These are phyloP conservation scores for Sindora glabra DNA, from an alignment of 306 rosid species.

Conservation along the genomic window DNA sequence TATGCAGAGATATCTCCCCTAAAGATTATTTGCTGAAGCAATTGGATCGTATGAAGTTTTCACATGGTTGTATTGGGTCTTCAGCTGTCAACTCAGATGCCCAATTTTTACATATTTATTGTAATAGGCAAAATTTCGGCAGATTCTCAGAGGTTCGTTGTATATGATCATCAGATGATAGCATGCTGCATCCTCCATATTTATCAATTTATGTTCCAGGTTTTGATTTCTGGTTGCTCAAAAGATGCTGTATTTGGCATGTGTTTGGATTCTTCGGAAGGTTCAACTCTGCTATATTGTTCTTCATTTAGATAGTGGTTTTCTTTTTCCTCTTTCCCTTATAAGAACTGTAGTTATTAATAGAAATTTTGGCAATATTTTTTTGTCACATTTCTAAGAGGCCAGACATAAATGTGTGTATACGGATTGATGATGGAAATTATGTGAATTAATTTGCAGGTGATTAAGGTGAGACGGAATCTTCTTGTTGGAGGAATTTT, in stretches of 20 bases:
- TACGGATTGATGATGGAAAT: slow-evolving; percentile 2
- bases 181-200: slow-evolving; percentile 1
- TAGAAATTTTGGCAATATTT: not conserved
- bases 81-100: slow-evolving; percentile 36
- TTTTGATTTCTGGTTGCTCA: not conserved
- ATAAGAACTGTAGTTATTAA: not conserved
- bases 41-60: slow-evolving; percentile 55
- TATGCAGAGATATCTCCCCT: slow-evolving; percentile 17
- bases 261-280: not conserved
- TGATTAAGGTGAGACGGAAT: slow-evolving; percentile 22
- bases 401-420: not conserved
- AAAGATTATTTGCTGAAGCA: slow-evolving; percentile 30
- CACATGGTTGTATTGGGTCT: slow-evolving; percentile 38
- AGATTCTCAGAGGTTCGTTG: slow-evolving; percentile 31
- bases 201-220: not conserved
- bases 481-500: slow-evolving; percentile 15
- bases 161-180: not conserved
- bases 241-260: not conserved
- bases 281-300: not conserved
- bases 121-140: slow-evolving; percentile 23
- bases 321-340: not conserved
- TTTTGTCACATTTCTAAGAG: not conserved
- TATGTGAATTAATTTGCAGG: slow-evolving; percentile 28
- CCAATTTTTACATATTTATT: slow-evolving; percentile 27
- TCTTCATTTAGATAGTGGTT: not conserved